Base-by-base conservation (phyloP, 129 eudicot species). In the Pittosporum tobira region DNA sequence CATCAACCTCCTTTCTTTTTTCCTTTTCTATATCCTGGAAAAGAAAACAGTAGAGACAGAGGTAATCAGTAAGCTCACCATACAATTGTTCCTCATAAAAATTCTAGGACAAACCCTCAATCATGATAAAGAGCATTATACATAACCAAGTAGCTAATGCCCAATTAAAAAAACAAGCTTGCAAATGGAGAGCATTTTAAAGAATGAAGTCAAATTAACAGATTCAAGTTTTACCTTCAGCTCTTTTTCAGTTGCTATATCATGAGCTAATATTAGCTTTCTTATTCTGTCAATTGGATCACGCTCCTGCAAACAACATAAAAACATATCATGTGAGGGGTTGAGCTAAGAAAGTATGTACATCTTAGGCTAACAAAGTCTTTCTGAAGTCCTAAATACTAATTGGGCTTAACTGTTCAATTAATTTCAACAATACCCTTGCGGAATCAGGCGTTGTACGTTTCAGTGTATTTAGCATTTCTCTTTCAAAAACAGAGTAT, bases 261-360 rank as follows among this genome's bases (percentile, higher is more conserved):
- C 94, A 71, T 93, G 99, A 64, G 91, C 67, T 57, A 93, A 48
- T 65, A 93, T 43, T 59, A 93, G 81, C 78, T 87, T 87, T 63
- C 85, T 76, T 69, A 93, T 64, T 65, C 99, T 81, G 67, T 93
- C 99, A 53, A 93, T 73, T 48, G 99, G 99, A 73, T 93, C 96
- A 61, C 99, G 99, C 64, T 93, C 99, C 99, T 93, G 76, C 19
- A 70, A 37, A 54, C 40, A 54, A 14, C 38, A 24, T 2, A 47
- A 6, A 48, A 28, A 48, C 16, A 13, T 6, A 62, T 47, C 57
- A 48, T 29, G 11, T 30, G 40, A 59, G 11, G 20, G 26, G 30
- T 18, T 13, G 24, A 28, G 23, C 15, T 54, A 29, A 29, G 6
- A 6, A 54, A 14, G 13, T 40, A 34, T 6, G 40, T 2, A 34